Evolutionary conservation across 2,329 filamentous ascomycete species (phyloP).

Genomic region (Drechslerella stenobrocha): DNA sequence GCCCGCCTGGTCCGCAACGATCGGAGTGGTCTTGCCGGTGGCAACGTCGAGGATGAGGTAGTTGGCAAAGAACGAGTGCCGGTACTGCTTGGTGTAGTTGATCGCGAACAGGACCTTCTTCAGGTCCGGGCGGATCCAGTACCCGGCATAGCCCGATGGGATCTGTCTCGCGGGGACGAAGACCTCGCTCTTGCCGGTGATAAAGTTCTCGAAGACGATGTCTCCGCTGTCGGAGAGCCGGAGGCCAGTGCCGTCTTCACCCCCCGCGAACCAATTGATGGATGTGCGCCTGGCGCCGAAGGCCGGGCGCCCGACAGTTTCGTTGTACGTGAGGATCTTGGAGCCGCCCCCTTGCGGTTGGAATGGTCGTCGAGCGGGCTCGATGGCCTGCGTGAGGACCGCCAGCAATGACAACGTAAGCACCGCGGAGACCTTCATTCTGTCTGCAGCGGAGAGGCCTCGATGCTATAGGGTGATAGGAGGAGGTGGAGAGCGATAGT

Average conservation of each 20-base stretch:
- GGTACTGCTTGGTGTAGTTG: conserved; percentile 70
- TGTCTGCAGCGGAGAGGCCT: conserved; percentile 9
- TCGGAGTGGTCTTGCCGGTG: conserved; percentile 61
- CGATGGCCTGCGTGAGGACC: conserved; percentile 55
- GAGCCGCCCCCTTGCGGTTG: conserved; percentile 64
- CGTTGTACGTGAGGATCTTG: conserved; percentile 65
- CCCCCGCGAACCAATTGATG: conserved; percentile 64
- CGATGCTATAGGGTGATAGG: too few species aligned
- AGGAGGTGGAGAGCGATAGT: background rate
- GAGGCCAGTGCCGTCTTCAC: conserved; percentile 62
- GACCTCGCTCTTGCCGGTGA: conserved; percentile 62
- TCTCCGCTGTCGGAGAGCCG: conserved; percentile 57
- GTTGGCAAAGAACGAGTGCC: conserved; percentile 69
- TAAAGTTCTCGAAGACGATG: conserved; percentile 66
- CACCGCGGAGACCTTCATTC: conserved; percentile 39
- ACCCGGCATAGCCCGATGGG: conserved; percentile 62
- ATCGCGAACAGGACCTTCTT: conserved; percentile 65
- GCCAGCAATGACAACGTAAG: conserved; percentile 33
- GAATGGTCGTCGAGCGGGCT: conserved; percentile 62
- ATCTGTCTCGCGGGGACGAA: conserved; percentile 63
- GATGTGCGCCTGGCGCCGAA: conserved; percentile 60
- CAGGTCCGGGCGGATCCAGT: conserved; percentile 66
- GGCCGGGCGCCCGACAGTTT: conserved; percentile 60
- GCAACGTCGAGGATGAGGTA: conserved; percentile 67
- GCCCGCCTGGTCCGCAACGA: conserved; percentile 64